Evolutionary conservation across 768 basidiomycete species (phyloP), one percentile per base, ranked within the genome.

Genomic region (Lactarius akahatsu): DNA sequence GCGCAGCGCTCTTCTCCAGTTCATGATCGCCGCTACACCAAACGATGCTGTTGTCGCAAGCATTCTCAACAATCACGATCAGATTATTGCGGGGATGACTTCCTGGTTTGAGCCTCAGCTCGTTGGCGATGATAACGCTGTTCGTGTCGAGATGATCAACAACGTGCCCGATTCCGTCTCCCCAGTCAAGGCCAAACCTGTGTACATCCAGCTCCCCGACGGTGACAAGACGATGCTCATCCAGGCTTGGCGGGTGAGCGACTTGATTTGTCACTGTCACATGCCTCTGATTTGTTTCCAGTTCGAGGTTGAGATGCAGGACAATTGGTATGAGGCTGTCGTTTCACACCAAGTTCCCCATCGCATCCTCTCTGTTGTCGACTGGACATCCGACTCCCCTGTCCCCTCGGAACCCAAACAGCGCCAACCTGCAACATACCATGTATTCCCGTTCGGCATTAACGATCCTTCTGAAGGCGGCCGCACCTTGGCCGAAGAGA

Each of bases 301-400:
- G 87, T 90, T 95, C 72, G 93, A 95, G 74, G 90, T 96, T 54
- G 91, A 94, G 82, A 93, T 96, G 90, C 74, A 88, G 73, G 88
- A 97, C 78, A 98, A 95, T 77, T 96, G 93, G 93, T 98, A 98
- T 72, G 94, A 98, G 76, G 85, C 94, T 4, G 83, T 92, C 28
- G 88, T 99, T 52, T 88, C 91, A 13, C 87, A 85, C 1, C 74
- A 78, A 32, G 76, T 82, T n/a, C 91, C 93, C 30, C 88, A 94
- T 74, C 83, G 87, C 67, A 88, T 95, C 71, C 79, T 98, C 72
- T 88, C 90, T 32, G 93, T 96, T 43, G 92, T 96, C 68, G 96
- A 98, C 74, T 98, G 95, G 96, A 94, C 89, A 0, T 89, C 90
- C n/a, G 94, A 96, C 74, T 84, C 90, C 5, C 82, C 84, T 4